These are phyloP conservation scores for Annulohypoxylon maeteangense DNA, from an alignment of 495 filamentous ascomycete species.

Conservation along the genomic window DNA sequence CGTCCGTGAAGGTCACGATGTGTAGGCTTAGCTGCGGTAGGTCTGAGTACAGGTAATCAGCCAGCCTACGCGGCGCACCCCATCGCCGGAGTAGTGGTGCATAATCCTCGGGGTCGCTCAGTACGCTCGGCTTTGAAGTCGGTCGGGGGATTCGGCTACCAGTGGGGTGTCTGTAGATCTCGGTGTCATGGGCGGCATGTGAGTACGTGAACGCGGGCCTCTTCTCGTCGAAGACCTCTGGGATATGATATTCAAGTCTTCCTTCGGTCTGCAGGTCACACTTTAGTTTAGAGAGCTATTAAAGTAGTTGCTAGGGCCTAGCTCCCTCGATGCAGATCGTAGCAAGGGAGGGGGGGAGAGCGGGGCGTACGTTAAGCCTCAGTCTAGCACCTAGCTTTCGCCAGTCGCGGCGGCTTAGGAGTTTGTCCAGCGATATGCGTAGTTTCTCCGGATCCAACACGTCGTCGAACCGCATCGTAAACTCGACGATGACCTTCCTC, in stretches of 20 bases:
- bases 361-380: constrained; percentile 50
- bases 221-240: constrained; percentile 50
- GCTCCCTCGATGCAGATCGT: not conserved
- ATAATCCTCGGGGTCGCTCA: constrained; percentile 48
- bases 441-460: constrained; percentile 58
- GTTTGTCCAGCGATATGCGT: constrained; percentile 47
- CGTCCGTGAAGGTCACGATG: constrained; percentile 59
- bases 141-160: constrained; percentile 45
- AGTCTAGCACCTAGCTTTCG: constrained; percentile 58
- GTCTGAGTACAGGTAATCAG: constrained; percentile 56
- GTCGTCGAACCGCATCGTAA: constrained; percentile 58
- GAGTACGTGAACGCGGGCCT: constrained; percentile 54
- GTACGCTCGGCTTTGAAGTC: constrained; percentile 45
- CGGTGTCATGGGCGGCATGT: constrained; percentile 42
- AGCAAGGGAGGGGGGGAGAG: not conserved
- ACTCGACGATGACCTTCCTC: constrained; percentile 51
- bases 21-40: constrained; percentile 59
- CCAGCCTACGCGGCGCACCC: constrained; percentile 45
- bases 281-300: not conserved
- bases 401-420: constrained; percentile 56
- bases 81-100: constrained; percentile 28
- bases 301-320: not conserved
- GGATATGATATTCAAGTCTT: constrained; percentile 60
- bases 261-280: constrained; percentile 37
- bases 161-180: constrained; percentile 50